These are phyloP conservation scores for Eimeria necatrix DNA, from an alignment of 169 alveolate genomes.

Conservation along the genomic window DNA sequence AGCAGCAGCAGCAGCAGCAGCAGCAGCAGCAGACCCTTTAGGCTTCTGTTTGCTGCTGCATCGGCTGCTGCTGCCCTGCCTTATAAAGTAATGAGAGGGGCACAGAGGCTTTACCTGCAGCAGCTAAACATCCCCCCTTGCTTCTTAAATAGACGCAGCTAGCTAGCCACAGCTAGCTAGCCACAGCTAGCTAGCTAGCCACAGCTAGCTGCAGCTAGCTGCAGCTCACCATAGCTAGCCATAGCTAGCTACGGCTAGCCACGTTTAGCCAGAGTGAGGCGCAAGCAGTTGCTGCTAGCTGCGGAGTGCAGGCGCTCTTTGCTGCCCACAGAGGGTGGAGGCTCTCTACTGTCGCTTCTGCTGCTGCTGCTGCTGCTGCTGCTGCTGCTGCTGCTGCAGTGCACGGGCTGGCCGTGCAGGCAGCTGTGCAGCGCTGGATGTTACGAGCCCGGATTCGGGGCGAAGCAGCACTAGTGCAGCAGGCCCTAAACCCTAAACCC, in stretches of 20 bases:
- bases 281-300: neutral
- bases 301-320: neutral
- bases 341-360: neutral
- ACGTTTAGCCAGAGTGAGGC: neutral
- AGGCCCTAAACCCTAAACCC: no score
- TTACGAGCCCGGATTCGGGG: neutral
- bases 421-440: neutral
- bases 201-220: slow-evolving; percentile 23
- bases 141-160: no score
- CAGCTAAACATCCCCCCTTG: no score
- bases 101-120: no score
- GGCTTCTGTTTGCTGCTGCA: no score
- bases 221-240: neutral
- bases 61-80: no score
- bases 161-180: neutral
- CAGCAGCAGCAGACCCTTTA: no score
- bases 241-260: slow-evolving; percentile 23
- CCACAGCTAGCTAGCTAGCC: no score
- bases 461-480: neutral
- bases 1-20: no score
- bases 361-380: neutral
- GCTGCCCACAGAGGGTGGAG: neutral
- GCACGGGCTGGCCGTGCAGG: no score
- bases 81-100: no score
- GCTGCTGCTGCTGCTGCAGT: neutral